Evolutionary conservation across 257 asterid species (phyloP).

Genomic region (Gynochthodes officinalis): DNA sequence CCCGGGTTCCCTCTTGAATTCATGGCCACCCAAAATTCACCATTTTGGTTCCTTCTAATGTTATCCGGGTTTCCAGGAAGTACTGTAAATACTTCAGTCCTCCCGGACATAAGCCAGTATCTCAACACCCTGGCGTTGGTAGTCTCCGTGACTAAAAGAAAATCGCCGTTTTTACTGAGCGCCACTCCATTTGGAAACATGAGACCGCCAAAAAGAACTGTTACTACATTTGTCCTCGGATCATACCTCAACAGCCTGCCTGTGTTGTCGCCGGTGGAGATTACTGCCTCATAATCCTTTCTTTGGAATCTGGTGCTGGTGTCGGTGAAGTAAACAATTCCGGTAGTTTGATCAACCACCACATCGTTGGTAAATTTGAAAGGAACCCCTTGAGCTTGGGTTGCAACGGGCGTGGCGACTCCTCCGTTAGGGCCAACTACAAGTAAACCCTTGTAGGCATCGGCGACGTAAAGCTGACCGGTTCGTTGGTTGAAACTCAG

Average conservation of each 20-base stretch:
- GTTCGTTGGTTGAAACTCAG: conserved; percentile 40
- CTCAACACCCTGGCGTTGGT: conserved; percentile 44
- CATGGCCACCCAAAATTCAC: conserved; percentile 74
- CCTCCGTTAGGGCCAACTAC: conserved; percentile 65
- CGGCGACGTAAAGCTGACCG: conserved; percentile 54
- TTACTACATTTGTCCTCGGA: conserved; percentile 27
- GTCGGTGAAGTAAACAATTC: conserved; percentile 53
- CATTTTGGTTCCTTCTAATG: conserved; percentile 38
- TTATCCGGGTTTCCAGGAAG: conserved; percentile 65
- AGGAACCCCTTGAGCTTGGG: conserved; percentile 28
- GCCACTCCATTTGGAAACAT: conserved; percentile 75
- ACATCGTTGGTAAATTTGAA: conserved; percentile 19
- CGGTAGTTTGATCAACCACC: conserved; percentile 40
- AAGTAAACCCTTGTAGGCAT: conserved; percentile 69
- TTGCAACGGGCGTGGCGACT: conserved; percentile 36
- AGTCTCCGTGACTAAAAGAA: conserved; percentile 55
- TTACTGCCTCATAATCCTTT: conserved; percentile 40
- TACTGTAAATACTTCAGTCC: conserved; percentile 33
- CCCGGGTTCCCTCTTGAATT: conserved; percentile 26
- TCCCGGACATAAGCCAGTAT: conserved; percentile 43
- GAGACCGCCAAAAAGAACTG: conserved; percentile 37
- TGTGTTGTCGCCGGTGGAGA: conserved; percentile 47
- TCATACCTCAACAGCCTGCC: conserved; percentile 63
- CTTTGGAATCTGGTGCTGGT: conserved; percentile 50
- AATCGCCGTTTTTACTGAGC: conserved; percentile 41